Evolutionary conservation across 371 early-diverging fungal genomes (phyloP).

Genomic region (Apophysomyces sp.): DNA sequence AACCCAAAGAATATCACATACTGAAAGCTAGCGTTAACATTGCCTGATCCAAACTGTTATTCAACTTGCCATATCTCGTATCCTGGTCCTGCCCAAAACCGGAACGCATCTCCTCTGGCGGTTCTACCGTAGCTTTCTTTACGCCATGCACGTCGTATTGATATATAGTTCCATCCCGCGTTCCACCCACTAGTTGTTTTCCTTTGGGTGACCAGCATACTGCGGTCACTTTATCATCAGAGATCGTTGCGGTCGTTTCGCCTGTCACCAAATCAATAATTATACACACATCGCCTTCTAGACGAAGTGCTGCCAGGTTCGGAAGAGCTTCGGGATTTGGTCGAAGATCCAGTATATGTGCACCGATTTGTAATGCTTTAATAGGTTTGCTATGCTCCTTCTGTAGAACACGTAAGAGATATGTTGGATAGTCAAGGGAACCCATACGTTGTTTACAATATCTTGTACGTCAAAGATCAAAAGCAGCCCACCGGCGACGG

Average conservation of each 20-base stretch:
- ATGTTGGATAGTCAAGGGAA: slow-evolving; percentile 2
- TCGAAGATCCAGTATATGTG: slow-evolving; percentile 31
- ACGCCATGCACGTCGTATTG: slow-evolving; percentile 37
- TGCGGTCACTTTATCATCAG: slow-evolving; percentile 26
- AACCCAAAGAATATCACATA: slow-evolving; percentile 44
- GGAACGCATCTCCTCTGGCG: slow-evolving; percentile 26
- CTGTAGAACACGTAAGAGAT: slow-evolving; percentile 8
- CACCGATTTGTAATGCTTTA: slow-evolving; percentile 9
- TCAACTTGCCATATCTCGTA: slow-evolving; percentile 30
- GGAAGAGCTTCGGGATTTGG: slow-evolving; percentile 44
- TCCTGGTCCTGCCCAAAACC: slow-evolving; percentile 16
- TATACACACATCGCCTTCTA: slow-evolving; percentile 16
- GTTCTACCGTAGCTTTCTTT: slow-evolving; percentile 17
- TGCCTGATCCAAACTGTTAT: background rate
- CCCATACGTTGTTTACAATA: slow-evolving; percentile 25
- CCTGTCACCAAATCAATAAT: slow-evolving; percentile 29
- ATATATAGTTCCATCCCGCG: slow-evolving; percentile 27
- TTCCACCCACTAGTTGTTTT: slow-evolving; percentile 52
- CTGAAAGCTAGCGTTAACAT: slow-evolving; percentile 12
- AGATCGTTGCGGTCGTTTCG: slow-evolving; percentile 11
- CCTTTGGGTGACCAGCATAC: slow-evolving; percentile 61
- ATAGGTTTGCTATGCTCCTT: slow-evolving; percentile 19
- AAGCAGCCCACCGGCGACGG: slow-evolving; percentile 17
- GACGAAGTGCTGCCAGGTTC: slow-evolving; percentile 29
- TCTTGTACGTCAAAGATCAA: slow-evolving; percentile 29